phyloP scores from a whole-genome alignment of 2,329 filamentous ascomycete species.

The Claviceps monticola region DNA sequence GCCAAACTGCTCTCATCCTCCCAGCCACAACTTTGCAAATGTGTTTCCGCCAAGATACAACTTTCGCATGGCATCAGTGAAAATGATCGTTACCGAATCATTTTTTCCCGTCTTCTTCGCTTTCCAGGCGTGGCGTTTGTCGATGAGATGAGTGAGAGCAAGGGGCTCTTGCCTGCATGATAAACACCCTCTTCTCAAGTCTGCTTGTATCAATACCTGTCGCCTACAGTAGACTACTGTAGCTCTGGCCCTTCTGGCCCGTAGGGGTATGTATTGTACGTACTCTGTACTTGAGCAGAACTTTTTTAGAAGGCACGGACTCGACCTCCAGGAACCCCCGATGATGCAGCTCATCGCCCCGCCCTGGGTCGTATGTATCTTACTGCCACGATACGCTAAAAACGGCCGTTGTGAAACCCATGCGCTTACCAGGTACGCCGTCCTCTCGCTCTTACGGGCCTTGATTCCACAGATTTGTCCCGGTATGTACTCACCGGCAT shows the following conservation, averaged over 20 bases:
- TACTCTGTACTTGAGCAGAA: not conserved
- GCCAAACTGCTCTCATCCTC: constrained; percentile 1
- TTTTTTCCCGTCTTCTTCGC: not conserved
- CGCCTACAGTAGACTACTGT: not conserved
- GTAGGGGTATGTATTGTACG: not conserved
- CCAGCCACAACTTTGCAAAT: not conserved
- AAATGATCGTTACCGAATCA: not conserved
- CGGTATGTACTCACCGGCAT: not conserved
- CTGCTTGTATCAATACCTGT: not conserved
- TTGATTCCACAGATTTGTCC: not conserved
- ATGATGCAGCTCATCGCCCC: constrained; percentile 3
- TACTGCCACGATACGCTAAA: constrained; percentile 3
- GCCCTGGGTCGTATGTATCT: constrained; percentile 1
- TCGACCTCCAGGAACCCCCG: not conserved
- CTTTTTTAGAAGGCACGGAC: not conserved
- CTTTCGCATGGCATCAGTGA: not conserved
- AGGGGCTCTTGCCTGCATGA: no score
- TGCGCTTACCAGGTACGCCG: not conserved
- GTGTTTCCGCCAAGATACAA: no score
- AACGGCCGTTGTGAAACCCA: constrained; percentile 3
- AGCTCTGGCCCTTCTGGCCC: not conserved
- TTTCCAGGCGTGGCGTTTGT: not conserved
- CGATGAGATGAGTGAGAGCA: no score
- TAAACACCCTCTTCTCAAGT: not conserved
- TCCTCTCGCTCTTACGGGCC: not conserved